These are phyloP conservation scores for Corchorus olitorius DNA, from an alignment of 345 rosid species.

Conservation along the genomic window DNA sequence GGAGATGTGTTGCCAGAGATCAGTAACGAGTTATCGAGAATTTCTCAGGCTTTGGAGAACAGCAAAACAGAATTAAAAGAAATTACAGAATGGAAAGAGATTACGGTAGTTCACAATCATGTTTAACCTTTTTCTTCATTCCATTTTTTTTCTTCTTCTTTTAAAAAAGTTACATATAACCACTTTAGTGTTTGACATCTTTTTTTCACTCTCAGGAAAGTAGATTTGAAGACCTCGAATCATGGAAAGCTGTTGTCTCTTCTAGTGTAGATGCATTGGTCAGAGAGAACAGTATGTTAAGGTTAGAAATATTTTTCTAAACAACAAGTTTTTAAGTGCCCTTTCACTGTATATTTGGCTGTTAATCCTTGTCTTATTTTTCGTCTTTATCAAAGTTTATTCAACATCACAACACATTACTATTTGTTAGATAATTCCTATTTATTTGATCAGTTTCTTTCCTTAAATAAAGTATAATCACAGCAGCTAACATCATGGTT, in stretches of 20 bases:
- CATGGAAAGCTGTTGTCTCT: slow-evolving; percentile 63
- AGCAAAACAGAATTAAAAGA: slow-evolving; percentile 57
- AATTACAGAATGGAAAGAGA: slow-evolving; percentile 63
- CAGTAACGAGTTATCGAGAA: slow-evolving; percentile 55
- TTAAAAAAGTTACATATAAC: neutral
- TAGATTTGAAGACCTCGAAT: slow-evolving; percentile 47
- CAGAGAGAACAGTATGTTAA: slow-evolving; percentile 64
- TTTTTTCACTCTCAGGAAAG: slow-evolving; percentile 48
- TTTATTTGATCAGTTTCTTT: neutral
- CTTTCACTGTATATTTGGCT: neutral
- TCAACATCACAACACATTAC: neutral
- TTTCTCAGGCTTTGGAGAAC: slow-evolving; percentile 52
- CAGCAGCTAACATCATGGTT: neutral
- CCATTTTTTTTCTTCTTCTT: neutral
- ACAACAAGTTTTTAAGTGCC: neutral
- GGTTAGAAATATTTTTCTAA: slow-evolving; percentile 48
- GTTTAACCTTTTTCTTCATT: neutral
- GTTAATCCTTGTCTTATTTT: neutral
- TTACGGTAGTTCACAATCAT: slow-evolving; percentile 43
- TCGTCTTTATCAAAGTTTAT: neutral
- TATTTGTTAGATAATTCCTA: neutral
- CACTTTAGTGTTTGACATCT: slow-evolving; percentile 1
- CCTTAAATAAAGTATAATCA: neutral
- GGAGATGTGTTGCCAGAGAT: slow-evolving; percentile 57
- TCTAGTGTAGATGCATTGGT: slow-evolving; percentile 60